These are phyloP conservation scores for Candida palmyrensis DNA, from an alignment of 805 yeast genomes.

Conservation along the genomic window DNA sequence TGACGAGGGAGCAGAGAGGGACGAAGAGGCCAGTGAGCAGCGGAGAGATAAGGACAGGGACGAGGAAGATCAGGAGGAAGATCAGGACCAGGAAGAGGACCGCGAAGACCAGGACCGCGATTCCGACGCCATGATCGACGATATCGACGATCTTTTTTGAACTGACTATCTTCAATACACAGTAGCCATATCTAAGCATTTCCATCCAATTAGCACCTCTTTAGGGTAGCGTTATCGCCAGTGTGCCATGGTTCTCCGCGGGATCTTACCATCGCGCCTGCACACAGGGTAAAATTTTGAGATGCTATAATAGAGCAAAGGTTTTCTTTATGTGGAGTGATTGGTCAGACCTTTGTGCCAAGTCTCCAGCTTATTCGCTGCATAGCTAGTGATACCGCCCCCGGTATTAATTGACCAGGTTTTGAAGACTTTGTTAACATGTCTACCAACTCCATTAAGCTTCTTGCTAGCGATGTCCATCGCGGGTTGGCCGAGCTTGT, in stretches of 20 bases:
- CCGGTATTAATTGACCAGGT: too few species aligned
- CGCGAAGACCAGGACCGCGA: constrained; percentile 8
- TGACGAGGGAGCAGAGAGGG: constrained; percentile 24
- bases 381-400: constrained; percentile 1
- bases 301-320: too few species aligned
- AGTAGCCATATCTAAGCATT: too few species aligned
- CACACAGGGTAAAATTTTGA: too few species aligned
- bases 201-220: too few species aligned
- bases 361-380: background rate
- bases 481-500: constrained; percentile 67
- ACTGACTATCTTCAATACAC: too few species aligned
- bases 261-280: constrained; percentile 3
- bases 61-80: constrained; percentile 27
- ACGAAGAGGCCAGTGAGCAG: constrained; percentile 24
- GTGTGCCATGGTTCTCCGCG: background rate
- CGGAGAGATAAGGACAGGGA: constrained; percentile 26
- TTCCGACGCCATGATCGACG: constrained; percentile 22
- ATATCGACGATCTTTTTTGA: constrained; percentile 35
- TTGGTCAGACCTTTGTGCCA: too few species aligned
- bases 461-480: constrained; percentile 65
- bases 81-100: constrained; percentile 19
- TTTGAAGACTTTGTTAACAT: constrained; percentile 33
- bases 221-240: too few species aligned
- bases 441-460: constrained; percentile 70
- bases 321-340: too few species aligned